Evolutionary conservation across 108 stramenopile species (phyloP).

Genomic region (Stephanodiscus minutulus): DNA sequence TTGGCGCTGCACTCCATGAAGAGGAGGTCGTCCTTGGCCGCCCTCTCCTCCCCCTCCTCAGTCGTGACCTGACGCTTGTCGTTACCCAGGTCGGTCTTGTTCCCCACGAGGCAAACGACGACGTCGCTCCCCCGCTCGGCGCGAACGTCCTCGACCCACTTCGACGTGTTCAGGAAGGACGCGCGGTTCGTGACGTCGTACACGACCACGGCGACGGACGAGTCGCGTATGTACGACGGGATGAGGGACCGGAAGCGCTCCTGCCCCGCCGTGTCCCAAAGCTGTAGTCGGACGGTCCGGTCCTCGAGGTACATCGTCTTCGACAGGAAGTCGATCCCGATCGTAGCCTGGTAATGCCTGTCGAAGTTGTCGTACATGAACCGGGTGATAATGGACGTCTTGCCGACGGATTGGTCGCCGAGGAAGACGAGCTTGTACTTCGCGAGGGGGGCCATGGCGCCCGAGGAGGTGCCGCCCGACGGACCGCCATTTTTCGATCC

Average conservation of each 20-base stretch:
- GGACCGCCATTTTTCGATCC: constrained; percentile 3
- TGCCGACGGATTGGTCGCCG: constrained; percentile 99
- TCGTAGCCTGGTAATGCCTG: constrained; percentile 98
- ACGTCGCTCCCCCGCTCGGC: constrained; percentile 98
- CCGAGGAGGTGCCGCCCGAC: constrained; percentile 19
- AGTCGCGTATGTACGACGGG: constrained; percentile 99
- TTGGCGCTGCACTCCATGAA: constrained; percentile 99
- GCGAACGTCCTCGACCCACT: constrained; percentile 99
- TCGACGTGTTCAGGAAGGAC: constrained; percentile 95
- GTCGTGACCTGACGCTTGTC: constrained; percentile 95
- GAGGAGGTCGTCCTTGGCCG: constrained; percentile 90
- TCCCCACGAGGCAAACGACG: constrained; percentile 98
- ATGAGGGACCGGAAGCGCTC: constrained; percentile 94
- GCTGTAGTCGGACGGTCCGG: constrained; percentile 97
- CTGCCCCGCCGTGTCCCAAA: constrained; percentile 99
- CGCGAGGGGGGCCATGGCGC: constrained; percentile 84
- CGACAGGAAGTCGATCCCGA: constrained; percentile 98
- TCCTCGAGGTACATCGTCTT: constrained; percentile 99
- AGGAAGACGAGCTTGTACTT: constrained; percentile 99
- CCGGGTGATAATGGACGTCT: constrained; percentile 98
- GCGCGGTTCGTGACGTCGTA: constrained; percentile 98
- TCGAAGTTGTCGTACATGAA: constrained; percentile 98
- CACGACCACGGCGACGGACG: constrained; percentile 96
- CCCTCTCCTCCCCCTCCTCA: constrained; percentile 97
- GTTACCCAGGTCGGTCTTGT: constrained; percentile 98